A percentile compares a stretch with the other conserved stretches of the same genome.
These are phyloP conservation scores for Phialocephala subalpina DNA, from an alignment of 2,329 filamentous ascomycete species.

Conservation along the genomic window DNA sequence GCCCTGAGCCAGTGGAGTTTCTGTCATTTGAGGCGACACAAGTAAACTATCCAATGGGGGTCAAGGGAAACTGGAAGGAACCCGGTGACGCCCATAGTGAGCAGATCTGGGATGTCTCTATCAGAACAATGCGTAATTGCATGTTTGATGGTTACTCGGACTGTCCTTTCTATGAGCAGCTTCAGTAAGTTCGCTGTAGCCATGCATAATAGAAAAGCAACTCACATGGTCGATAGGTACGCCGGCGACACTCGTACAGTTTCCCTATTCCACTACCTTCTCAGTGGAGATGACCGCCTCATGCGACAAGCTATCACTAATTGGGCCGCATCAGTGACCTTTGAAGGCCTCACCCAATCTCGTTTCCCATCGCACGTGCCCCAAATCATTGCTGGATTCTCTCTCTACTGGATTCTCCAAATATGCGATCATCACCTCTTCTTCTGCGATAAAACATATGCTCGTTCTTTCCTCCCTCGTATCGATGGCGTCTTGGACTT, in stretches of 20 bases:
- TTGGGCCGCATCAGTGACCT: conserved; percentile 26
- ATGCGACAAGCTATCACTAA: conserved; percentile 39
- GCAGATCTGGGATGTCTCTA: conserved; percentile 38
- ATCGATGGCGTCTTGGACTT: conserved; percentile 48
- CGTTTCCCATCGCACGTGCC: conserved; percentile 47
- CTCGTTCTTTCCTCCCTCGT: conserved; percentile 43
- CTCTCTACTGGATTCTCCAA: conserved; percentile 48
- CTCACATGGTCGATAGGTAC: conserved; percentile 25
- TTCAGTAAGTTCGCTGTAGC: conserved; percentile 30
- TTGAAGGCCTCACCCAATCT: conserved; percentile 45
- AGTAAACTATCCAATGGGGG: conserved; percentile 48
- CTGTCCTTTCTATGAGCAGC: conserved; percentile 43
- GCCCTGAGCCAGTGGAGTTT: conserved; percentile 37
- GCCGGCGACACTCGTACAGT: conserved; percentile 38
- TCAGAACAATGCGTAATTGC: conserved; percentile 46
- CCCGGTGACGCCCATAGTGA: conserved; percentile 26
- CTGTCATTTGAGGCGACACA: conserved; percentile 41
- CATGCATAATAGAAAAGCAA: background rate
- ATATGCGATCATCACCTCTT: conserved; percentile 48
- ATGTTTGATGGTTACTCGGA: conserved; percentile 43
- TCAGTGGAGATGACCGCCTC: conserved; percentile 40
- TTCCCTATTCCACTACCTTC: conserved; percentile 39
- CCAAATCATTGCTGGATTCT: conserved; percentile 49
- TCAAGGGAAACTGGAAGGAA: conserved; percentile 40
- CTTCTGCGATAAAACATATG: conserved; percentile 45